These are phyloP conservation scores for Alternaria metachromatica DNA, from an alignment of 2,329 filamentous ascomycete species.

Conservation along the genomic window DNA sequence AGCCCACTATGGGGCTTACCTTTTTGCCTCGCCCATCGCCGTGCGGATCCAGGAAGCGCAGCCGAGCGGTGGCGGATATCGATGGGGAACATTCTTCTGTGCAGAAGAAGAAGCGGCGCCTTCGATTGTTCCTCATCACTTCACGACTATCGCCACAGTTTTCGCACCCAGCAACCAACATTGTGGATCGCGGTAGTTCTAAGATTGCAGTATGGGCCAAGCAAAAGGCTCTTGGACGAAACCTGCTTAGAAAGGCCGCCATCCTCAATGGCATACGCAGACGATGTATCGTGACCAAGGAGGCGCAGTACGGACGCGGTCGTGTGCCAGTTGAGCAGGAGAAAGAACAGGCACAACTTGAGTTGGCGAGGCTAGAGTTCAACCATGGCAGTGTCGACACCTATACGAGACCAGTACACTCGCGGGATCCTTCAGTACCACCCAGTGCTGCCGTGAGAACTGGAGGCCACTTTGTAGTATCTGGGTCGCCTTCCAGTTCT, in stretches of 20 bases:
- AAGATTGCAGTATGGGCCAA: slow-evolving; percentile 57
- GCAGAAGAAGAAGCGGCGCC: slow-evolving; percentile 69
- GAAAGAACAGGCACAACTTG: slow-evolving; percentile 39
- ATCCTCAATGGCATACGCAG: slow-evolving; percentile 68
- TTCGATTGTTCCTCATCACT: slow-evolving; percentile 69
- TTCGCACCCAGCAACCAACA: slow-evolving; percentile 72
- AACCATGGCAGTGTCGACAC: slow-evolving; percentile 42
- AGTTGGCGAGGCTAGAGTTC: slow-evolving; percentile 40
- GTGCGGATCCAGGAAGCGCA: slow-evolving; percentile 56
- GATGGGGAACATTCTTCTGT: slow-evolving; percentile 60
- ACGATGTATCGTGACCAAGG: slow-evolving; percentile 37
- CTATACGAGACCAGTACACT: slow-evolving; percentile 35
- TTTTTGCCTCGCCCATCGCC: slow-evolving; percentile 40
- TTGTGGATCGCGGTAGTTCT: slow-evolving; percentile 66
- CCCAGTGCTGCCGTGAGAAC: slow-evolving; percentile 19
- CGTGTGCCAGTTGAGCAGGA: slow-evolving; percentile 37
- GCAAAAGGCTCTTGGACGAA: slow-evolving; percentile 56
- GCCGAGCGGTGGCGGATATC: slow-evolving; percentile 63
- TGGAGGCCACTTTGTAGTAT: slow-evolving; percentile 22
- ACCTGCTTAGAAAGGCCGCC: slow-evolving; percentile 68
- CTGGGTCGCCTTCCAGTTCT: slow-evolving; percentile 23
- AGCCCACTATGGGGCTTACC: slow-evolving; percentile 39
- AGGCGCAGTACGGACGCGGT: slow-evolving; percentile 23
- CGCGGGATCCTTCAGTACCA: slow-evolving; percentile 18
- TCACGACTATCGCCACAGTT: slow-evolving; percentile 73